These are phyloP conservation scores for Zygotorulaspora chibaensis DNA, from an alignment of 805 yeast species.

Conservation along the genomic window DNA sequence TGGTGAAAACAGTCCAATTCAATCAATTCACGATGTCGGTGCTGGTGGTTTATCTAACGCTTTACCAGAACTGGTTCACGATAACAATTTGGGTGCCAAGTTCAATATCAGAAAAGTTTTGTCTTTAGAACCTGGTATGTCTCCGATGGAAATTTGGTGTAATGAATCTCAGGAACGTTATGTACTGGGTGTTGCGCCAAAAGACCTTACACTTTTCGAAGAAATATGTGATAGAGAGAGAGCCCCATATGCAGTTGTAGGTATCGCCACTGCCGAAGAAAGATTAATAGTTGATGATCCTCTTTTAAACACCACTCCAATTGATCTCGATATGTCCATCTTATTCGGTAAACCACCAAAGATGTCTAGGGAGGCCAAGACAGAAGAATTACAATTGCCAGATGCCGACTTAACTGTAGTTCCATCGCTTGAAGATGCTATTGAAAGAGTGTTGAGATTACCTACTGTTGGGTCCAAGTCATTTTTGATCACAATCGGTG, in stretches of 20 bases:
- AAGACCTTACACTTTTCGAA: constrained; percentile 65
- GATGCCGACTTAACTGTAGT: constrained; percentile 36
- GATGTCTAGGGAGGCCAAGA: constrained; percentile 70
- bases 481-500: constrained; percentile 96
- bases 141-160: constrained; percentile 99
- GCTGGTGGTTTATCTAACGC: constrained; percentile 99
- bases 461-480: constrained; percentile 95
- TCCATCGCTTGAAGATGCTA: constrained; percentile 54
- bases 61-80: constrained; percentile 94
- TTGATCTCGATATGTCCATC: constrained; percentile 91
- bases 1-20: constrained; percentile 75
- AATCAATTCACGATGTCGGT: constrained; percentile 97
- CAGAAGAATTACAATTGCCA: constrained; percentile 53
- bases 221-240: constrained; percentile 90
- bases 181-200: constrained; percentile 85
- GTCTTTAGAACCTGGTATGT: constrained; percentile 94
- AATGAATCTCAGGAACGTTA: constrained; percentile 98
- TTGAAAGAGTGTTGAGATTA: constrained; percentile 75
- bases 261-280: constrained; percentile 84
- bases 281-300: constrained; percentile 77
- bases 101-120: constrained; percentile 89
- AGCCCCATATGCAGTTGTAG: constrained; percentile 94
- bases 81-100: constrained; percentile 89
- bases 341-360: constrained; percentile 97
- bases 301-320: constrained; percentile 75